Evolutionary conservation across 345 rosid species (phyloP), one percentile per base, ranked within the genome.

Genomic region (Pugionium dolabratum): DNA sequence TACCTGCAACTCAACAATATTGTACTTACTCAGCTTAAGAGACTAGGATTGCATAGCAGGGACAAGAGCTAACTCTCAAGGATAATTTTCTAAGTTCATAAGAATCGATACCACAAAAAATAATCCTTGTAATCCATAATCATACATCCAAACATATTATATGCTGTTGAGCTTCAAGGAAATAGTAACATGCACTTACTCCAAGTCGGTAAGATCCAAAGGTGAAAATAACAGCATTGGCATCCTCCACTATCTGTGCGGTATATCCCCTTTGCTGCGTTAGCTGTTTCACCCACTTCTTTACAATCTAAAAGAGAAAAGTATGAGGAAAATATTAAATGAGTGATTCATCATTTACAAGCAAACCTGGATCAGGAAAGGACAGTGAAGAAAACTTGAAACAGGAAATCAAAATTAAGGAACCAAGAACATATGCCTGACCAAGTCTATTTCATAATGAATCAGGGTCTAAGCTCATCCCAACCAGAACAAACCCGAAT

Each of bases 171-270:
- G 36, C 44, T 31, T 26, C 3, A 54, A 55, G 18, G 35, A 2
- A 54, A 26, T 4, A 50, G 25, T 26, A 73, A 60, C 51, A 62
- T 31, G 62, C 56, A 71, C 94, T 66, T 83, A 94, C 97, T 74
- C 98, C 97, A 53, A 90, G 86, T 4, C 90, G 73, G 71, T 90
- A 94, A 73, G 99, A 94, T 29, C 99, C 99, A 76, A 94, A 90
- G 61, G 99, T 94, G 53, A 85, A 86, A 73, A 94, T 81, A 10
- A 88, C 79, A 41, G 95, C 96, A 83, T 88, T 90, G 5, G 97
- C 97, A 66, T 90, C 94, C 64, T 94, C 97, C 70, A 90, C 95
- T 91, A 84, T 86, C 71, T 90, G 95, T 66, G 90, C 96, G 0
- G 92, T 76, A 64, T 84, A 90, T 6, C 97, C 95, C 60, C 85